A percentile compares a stretch with the other conserved stretches of the same genome.
phyloP scores from a whole-genome alignment of 1,284 basidiomycete species.

The Mycena citricolor region DNA sequence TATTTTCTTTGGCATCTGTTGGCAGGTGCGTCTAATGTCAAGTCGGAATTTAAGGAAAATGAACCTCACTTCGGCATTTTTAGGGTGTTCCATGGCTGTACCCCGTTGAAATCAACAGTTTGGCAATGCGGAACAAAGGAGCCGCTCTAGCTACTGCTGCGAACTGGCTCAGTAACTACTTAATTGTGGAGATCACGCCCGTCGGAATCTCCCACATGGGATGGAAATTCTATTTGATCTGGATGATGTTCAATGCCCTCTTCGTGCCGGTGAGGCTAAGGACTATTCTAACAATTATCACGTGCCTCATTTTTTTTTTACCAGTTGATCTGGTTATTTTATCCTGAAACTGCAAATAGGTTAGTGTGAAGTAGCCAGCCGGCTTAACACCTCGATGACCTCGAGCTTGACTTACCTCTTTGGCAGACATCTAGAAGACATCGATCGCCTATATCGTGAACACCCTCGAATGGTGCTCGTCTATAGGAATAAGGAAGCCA shows the following conservation, averaged over 20 bases:
- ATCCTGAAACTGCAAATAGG: conserved; percentile 46
- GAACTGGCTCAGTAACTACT: conserved; percentile 72
- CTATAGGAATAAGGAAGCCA: conserved; percentile 40
- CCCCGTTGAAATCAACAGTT: conserved; percentile 62
- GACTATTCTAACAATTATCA: neutral
- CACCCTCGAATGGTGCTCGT: conserved; percentile 41
- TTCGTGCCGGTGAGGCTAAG: conserved; percentile 41
- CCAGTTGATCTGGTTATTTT: conserved; percentile 43
- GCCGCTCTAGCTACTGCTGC: conserved; percentile 68
- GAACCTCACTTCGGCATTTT: conserved; percentile 1
- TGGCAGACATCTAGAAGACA: conserved; percentile 42
- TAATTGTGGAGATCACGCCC: conserved; percentile 46
- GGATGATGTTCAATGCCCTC: conserved; percentile 45
- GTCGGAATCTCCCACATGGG: conserved; percentile 43
- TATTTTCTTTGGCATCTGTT: conserved; percentile 70
- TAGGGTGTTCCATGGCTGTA: conserved; percentile 67
- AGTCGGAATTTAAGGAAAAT: neutral
- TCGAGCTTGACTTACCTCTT: neutral
- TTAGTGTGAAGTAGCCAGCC: neutral
- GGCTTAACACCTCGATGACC: too few relatives aligned
- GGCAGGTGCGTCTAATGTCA: conserved; percentile 44
- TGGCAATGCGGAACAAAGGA: conserved; percentile 65
- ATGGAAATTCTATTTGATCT: conserved; percentile 48
- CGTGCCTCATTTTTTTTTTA: neutral
- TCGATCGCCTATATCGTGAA: conserved; percentile 46